Conservation (phyloP, 2,329 filamentous ascomycete species). For the Aschersonia sp. region DNA sequence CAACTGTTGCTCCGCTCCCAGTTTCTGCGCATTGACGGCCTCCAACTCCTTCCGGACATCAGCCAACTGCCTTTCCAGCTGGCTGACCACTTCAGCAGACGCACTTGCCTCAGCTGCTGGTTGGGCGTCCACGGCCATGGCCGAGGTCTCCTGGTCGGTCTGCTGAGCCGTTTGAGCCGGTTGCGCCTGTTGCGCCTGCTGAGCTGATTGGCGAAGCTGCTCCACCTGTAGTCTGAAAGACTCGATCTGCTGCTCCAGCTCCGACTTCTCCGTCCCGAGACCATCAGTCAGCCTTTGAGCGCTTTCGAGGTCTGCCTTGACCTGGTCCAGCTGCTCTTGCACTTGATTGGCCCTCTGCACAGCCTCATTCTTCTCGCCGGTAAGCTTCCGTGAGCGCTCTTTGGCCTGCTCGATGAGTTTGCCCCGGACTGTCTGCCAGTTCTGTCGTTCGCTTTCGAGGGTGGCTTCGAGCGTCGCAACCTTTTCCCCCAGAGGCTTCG, state of each 20-base stretch:
- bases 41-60: constrained; percentile 47
- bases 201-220: constrained; percentile 20
- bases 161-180: constrained; percentile 8
- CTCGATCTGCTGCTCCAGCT: constrained; percentile 27
- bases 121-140: background rate
- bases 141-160: constrained; percentile 12
- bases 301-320: constrained; percentile 38
- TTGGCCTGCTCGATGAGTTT: constrained; percentile 50
- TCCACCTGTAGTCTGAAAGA: constrained; percentile 28
- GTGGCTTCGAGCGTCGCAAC: constrained; percentile 34
- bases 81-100: constrained; percentile 30
- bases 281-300: constrained; percentile 23
- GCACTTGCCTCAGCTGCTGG: constrained; percentile 19
- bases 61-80: constrained; percentile 34
- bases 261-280: constrained; percentile 15
- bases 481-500: constrained; percentile 37
- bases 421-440: constrained; percentile 36
- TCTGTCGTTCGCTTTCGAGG: constrained; percentile 38
- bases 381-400: constrained; percentile 39
- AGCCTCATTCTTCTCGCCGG: constrained; percentile 37
- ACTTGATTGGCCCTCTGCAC: constrained; percentile 36
- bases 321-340: constrained; percentile 32
- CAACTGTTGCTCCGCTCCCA: constrained; percentile 50
- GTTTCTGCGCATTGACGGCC: constrained; percentile 51
- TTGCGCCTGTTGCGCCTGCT: constrained; percentile 15